phyloP scores from a whole-genome alignment of 805 yeast genomes.

The Metschnikowia similis region DNA sequence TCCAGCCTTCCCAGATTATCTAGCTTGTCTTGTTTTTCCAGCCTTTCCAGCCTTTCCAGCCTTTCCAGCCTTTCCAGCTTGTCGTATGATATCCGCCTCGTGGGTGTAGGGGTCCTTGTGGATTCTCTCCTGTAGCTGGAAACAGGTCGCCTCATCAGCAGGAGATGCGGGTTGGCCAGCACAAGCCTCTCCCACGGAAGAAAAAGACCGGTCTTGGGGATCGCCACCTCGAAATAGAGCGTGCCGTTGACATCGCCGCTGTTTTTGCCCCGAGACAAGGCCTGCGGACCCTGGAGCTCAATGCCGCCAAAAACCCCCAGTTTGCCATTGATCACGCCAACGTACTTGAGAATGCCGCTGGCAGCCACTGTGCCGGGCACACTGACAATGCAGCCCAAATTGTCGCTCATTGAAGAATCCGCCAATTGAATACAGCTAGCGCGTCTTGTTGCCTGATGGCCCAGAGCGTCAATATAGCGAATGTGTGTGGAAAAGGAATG shows the following conservation, averaged over 20 bases:
- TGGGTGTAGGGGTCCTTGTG: conserved; percentile 3
- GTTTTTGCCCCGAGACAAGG: conserved; percentile 69
- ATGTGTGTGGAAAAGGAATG: no score
- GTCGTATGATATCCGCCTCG: not conserved
- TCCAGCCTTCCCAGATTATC: not conserved
- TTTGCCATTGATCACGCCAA: conserved; percentile 72
- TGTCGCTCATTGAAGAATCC: conserved; percentile 23
- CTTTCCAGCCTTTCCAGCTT: not conserved
- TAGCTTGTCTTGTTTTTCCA: not conserved
- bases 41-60: not conserved
- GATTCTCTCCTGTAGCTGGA: conserved; percentile 2
- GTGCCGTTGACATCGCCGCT: conserved; percentile 76
- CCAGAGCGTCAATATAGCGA: no score
- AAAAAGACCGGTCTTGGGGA: conserved; percentile 71
- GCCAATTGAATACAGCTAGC: no score
- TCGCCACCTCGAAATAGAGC: conserved; percentile 60
- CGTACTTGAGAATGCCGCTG: conserved; percentile 60
- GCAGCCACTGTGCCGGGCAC: conserved; percentile 64
- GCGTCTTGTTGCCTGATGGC: no score
- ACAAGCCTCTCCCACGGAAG: conserved; percentile 50
- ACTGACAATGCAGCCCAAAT: conserved; percentile 33
- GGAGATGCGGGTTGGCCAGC: conserved; percentile 31
- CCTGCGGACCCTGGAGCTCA: conserved; percentile 65
- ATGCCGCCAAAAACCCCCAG: conserved; percentile 80
- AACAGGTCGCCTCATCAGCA: conserved; percentile 2